Evolutionary conservation across 495 filamentous ascomycete species (phyloP), one percentile per base, ranked within the genome.

Genomic region (Saxophila tyrrhenica): DNA sequence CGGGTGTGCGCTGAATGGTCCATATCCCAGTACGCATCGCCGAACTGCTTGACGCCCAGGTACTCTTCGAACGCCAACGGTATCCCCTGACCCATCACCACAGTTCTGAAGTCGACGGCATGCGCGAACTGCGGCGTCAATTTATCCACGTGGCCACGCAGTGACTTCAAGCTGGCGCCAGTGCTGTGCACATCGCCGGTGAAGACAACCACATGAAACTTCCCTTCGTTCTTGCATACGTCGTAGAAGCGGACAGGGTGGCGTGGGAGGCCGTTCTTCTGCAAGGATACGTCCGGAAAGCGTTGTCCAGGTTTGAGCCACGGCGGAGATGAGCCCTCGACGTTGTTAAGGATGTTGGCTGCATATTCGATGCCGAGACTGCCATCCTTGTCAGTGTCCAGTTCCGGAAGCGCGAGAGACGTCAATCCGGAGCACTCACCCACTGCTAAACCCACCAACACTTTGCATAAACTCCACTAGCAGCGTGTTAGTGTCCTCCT

Each of bases 11-110:
- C 51, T 5, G 25, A 20, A 3, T 42, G 42, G 23, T 45, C 25
- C 8, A 32, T 32, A 24, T 47, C 51, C 51, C 51, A 54, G 24
- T 54, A 47, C 23, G 51, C 51, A 13, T 23, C 9, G 10, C 39
- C 51, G 22, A 47, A 54, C 7, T n/a, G 51, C 25, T 9, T n/a
- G 9, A 54, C 23, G 10, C 39, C 51, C 2, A 54, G 51, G 25
- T 47, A 25, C n/a, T 54, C 51, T 29, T 47, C 51, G 25, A 46
- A 47, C 11, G 42, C 51, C n/a, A 46, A 47, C 11, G 42, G 39
- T 17, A 11, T 25, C 5, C 35, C 50, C 2, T 15, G 17, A 13
- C 50, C 50, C 2, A 9, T 8, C 21, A 52, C 22, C 2, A 52
- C 42, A 2, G 50, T 52, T 2, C 19, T 10, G 35, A 52, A 52